phyloP scores from a whole-genome alignment of 1,139 yeast genomes.

The Geotrichum candidum region DNA sequence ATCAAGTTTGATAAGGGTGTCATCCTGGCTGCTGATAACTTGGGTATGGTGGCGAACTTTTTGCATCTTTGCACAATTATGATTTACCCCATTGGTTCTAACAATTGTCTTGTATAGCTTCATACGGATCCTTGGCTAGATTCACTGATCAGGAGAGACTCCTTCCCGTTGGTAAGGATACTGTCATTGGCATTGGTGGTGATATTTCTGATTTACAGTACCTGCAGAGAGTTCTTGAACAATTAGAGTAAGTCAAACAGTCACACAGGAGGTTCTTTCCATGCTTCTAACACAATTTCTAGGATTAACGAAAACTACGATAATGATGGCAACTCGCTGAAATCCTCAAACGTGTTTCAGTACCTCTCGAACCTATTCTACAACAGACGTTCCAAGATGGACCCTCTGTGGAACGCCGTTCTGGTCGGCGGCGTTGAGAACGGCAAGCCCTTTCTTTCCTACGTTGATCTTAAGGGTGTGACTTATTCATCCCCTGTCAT shows the following conservation, averaged over 20 bases:
- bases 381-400: conserved; percentile 82
- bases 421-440: conserved; percentile 84
- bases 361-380: conserved; percentile 81
- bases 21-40: conserved; percentile 88
- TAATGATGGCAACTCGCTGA: conserved; percentile 66
- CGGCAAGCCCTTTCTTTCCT: conserved; percentile 56
- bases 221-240: conserved; percentile 66
- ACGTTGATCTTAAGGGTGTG: conserved; percentile 88
- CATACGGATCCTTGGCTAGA: conserved; percentile 89
- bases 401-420: conserved; percentile 94
- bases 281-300: conserved; percentile 21
- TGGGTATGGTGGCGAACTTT: conserved; percentile 43
- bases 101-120: conserved; percentile 29
- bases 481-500: conserved; percentile 81
- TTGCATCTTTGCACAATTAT: background rate
- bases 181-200: conserved; percentile 91
- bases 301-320: conserved; percentile 70
- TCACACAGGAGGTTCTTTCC: background rate
- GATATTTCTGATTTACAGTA: conserved; percentile 93
- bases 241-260: conserved; percentile 44
- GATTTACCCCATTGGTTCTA: background rate
- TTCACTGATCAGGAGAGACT: conserved; percentile 82
- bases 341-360: conserved; percentile 84
- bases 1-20: conserved; percentile 87
- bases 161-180: conserved; percentile 71